Evolutionary conservation across 75 land plant genomes (phyloP), one percentile per base, ranked within the genome.

Genomic region (Cunninghamia lanceolata): DNA sequence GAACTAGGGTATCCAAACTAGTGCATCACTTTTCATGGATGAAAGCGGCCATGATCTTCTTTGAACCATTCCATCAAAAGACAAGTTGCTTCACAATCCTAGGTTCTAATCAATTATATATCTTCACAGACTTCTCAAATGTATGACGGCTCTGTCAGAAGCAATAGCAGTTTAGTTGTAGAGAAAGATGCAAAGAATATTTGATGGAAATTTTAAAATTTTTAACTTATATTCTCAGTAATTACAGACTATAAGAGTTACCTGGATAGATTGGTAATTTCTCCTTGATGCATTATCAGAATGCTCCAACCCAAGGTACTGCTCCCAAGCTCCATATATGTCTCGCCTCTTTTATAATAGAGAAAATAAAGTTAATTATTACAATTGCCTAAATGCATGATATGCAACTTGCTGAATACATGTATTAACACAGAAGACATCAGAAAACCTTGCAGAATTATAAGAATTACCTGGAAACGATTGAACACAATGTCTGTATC

Each of bases 51-150:
- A 76, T 38, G 34, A 4, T 14, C 66, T 59, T 59, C 79, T 35
- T 38, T 3, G 9, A 35, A 10, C 75, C 38, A 3, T 36, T 38
- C 79, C 19, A 16, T 36, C 16, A 9, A 76, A 36, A 76, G 40
- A 76, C 1, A 76, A 76, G 66, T 76, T 76, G 17, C 40, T 86
- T 28, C 47, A 32, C 19, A 34, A 43, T 40, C 36, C 32, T 63
- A 32, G 82, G 16, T 9, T 28, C 40, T 82, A 52, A 34, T 87
- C 92, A 96, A 47, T 96, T 96, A 89, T 96, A 96, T 50, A 96
- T 96, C 86, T 93, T 96, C 71, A 96, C 98, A 19, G 98, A 95
- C 90, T 94, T 96, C 92, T 96, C 96, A 91, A 84, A 96, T n/a
- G 90, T 87, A 86, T 92, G 95, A 0, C 98, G 98, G 53, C 88